Percentiles rank a stretch among this genome's conserved stretches.
phyloP scores from a whole-genome alignment of 768 basidiomycete genomes.

The Hericium coralloides region DNA sequence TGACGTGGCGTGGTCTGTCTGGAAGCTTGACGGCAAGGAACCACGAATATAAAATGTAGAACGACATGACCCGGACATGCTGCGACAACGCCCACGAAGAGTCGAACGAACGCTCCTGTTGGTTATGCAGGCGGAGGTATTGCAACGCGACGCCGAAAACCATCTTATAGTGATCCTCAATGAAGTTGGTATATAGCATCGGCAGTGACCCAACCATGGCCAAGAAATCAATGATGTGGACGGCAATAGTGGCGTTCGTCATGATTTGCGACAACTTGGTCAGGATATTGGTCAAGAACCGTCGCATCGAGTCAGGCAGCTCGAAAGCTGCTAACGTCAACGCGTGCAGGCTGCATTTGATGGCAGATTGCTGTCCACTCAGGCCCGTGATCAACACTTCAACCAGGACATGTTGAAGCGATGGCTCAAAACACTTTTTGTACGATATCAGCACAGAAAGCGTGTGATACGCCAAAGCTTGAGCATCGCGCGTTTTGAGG shows the following conservation, averaged over 20 bases:
- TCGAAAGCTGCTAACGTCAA: slow-evolving; percentile 85
- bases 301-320: slow-evolving; percentile 71
- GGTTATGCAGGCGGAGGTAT: slow-evolving; percentile 88
- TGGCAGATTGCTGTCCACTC: slow-evolving; percentile 61
- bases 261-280: slow-evolving; percentile 90
- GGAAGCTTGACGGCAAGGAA: slow-evolving; percentile 81
- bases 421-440: slow-evolving; percentile 62
- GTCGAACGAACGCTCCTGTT: slow-evolving; percentile 43
- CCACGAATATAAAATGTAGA: slow-evolving; percentile 90
- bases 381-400: slow-evolving; percentile 66
- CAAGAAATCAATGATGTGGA: slow-evolving; percentile 93
- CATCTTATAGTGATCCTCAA: slow-evolving; percentile 83
- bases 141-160: slow-evolving; percentile 92
- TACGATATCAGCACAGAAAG: slow-evolving; percentile 87
- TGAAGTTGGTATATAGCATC: slow-evolving; percentile 80
- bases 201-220: slow-evolving; percentile 77
- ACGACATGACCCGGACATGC: slow-evolving; percentile 84
- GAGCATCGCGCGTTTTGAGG: slow-evolving; percentile 71
- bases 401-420: slow-evolving; percentile 59
- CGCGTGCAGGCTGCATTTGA: slow-evolving; percentile 86
- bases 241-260: slow-evolving; percentile 86
- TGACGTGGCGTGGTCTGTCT: slow-evolving; percentile 73
- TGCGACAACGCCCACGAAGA: slow-evolving; percentile 85
- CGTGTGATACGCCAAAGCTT: slow-evolving; percentile 81
- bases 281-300: slow-evolving; percentile 69